Percentiles rank a stretch among this genome's conserved stretches.
Conservation (phyloP, 2,329 filamentous ascomycete genomes). For the Aspergillus fischeri region DNA sequence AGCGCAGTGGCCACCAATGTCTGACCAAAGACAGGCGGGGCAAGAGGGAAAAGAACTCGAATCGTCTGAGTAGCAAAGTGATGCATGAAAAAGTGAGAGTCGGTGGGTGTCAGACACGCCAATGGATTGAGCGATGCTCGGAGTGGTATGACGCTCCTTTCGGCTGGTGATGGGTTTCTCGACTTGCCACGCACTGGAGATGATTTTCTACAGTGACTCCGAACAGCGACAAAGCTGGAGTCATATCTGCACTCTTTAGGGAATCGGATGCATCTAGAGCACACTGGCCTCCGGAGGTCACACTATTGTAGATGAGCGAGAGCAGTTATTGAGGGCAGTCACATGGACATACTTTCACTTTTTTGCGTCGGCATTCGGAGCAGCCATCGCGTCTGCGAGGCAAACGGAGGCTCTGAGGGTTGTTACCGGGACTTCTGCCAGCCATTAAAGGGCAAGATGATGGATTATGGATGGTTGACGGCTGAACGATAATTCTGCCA, state of each 20-base stretch:
- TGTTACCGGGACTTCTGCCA: background rate
- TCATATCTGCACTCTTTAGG: constrained; percentile 23
- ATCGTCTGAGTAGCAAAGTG: constrained; percentile 24
- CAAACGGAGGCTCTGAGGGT: background rate
- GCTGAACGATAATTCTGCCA: too few species aligned
- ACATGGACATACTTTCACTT: constrained; percentile 20
- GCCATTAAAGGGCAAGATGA: background rate
- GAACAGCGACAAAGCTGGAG: constrained; percentile 15
- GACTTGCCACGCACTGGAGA: background rate
- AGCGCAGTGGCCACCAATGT: constrained; percentile 21
- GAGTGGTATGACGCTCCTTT: constrained; percentile 1
- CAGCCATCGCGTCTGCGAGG: constrained; percentile 26
- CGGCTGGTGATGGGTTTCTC: background rate
- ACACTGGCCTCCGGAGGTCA: constrained; percentile 22
- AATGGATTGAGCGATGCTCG: constrained; percentile 16
- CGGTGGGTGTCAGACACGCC: constrained; percentile 13
- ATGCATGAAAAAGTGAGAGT: constrained; percentile 25
- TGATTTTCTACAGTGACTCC: background rate
- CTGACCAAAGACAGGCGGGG: constrained; percentile 21
- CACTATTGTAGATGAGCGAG: constrained; percentile 14
- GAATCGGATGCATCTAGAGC: constrained; percentile 22
- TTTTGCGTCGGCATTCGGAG: constrained; percentile 27
- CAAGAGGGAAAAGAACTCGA: constrained; percentile 23
- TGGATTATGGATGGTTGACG: background rate
- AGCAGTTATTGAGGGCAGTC: too few species aligned